Evolutionary conservation across 2,329 filamentous ascomycete species (phyloP).

Genomic region (Hymenoscyphus linearis): DNA sequence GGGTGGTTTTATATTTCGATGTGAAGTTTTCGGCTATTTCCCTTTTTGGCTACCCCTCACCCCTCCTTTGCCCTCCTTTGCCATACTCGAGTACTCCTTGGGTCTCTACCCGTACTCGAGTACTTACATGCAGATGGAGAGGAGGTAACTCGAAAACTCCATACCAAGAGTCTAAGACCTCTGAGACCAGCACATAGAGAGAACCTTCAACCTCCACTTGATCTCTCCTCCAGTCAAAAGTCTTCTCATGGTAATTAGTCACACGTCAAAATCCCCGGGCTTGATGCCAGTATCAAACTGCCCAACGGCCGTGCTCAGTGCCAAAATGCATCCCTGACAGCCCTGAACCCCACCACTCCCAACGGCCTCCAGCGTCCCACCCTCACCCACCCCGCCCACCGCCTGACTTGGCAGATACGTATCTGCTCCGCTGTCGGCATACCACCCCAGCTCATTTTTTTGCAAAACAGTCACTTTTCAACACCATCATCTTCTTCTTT

Average conservation of each 20-base stretch:
- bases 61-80: no score
- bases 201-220: background rate
- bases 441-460: constrained; percentile 16
- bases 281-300: background rate
- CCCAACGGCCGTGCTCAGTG: background rate
- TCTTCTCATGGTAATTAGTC: background rate
- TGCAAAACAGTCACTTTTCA: constrained; percentile 6
- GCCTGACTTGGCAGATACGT: background rate
- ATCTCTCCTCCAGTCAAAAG: background rate
- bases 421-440: constrained; percentile 6
- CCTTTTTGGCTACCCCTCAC: no score
- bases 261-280: background rate
- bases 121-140: no score
- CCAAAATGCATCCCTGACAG: background rate
- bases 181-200: background rate
- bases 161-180: background rate
- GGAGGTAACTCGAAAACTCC: no score
- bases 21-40: no score
- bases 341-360: background rate
- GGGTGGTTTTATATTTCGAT: background rate
- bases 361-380: no score
- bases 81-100: no score
- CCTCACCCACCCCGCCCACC: background rate
- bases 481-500: background rate
- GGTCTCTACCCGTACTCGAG: no score